Evolutionary conservation across 345 rosid genomes (phyloP).

Genomic region (Rhodomyrtus tomentosa): DNA sequence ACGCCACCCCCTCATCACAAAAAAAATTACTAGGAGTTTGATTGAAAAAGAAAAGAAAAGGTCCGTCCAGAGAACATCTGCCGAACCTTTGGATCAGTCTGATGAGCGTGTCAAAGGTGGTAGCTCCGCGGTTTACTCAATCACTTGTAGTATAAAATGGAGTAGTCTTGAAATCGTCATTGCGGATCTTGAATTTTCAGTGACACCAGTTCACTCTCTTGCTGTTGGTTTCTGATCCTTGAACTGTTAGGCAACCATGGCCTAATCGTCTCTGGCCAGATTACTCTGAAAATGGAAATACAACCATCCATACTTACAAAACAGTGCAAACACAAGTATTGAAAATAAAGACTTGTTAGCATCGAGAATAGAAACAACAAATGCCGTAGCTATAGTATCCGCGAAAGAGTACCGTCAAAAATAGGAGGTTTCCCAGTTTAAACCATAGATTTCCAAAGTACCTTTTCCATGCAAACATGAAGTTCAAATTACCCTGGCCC

Average conservation of each 20-base stretch:
- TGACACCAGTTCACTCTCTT: constrained; percentile 63
- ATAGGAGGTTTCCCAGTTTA: background rate
- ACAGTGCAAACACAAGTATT: background rate
- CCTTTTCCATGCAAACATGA: background rate
- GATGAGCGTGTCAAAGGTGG: background rate
- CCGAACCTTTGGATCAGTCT: background rate
- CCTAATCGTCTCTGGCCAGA: constrained; percentile 60
- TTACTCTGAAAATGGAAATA: constrained; percentile 22
- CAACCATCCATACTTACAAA: background rate
- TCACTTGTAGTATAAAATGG: background rate
- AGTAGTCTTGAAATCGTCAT: constrained; percentile 7
- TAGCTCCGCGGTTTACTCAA: background rate
- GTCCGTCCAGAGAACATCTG: background rate
- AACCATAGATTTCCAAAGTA: background rate
- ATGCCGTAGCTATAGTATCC: background rate
- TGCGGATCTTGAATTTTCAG: constrained; percentile 56
- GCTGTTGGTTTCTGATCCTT: constrained; percentile 36
- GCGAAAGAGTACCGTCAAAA: background rate
- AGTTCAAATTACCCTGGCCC: background rate
- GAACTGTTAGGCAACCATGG: constrained; percentile 48
- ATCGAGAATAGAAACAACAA: background rate
- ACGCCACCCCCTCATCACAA: background rate
- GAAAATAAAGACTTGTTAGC: background rate
- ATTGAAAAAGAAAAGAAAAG: background rate
- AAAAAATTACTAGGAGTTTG: background rate